Evolutionary conservation across 2,329 filamentous ascomycete genomes (phyloP), one percentile per base, ranked within the genome.

Genomic region (Periglandula ipomoeae): DNA sequence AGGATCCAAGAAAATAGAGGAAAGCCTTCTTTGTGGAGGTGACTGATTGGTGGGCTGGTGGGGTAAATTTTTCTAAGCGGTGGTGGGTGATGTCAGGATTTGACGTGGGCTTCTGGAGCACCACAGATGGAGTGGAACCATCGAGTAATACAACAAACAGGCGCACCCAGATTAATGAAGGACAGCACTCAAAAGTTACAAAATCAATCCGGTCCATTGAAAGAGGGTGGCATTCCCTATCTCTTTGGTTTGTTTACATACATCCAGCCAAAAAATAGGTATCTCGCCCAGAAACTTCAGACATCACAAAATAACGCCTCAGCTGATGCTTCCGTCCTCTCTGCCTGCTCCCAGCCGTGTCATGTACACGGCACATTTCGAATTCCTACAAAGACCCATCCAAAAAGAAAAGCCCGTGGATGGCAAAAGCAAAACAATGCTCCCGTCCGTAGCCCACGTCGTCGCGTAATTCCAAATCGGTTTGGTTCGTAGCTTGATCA

Each of bases 21-120:
- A 32, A 15, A 46, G 19, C 26, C 15, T 24, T 44, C 17, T 30
- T 48, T 44, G 45, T 40, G 45, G 34, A 30, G 44, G 46, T 50
- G 44, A 30, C 19, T 26, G 30, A 32, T 51, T 51, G 57, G 60
- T 55, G 53, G 51, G 44, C 39, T 53, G 64, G 66, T 67, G 66
- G 68, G 66, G 65, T 67, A 66, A 65, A 64, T 65, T 66, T 67
- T 64, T 65, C 53, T 50, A 48, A 42, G 48, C 13, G 39, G 24
- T 22, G 27, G 27, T 44, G 42, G 37, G 19, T 39, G 35, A 32
- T 32, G 35, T 19, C 19, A 20, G 17, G 8, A 11, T 11, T 38
- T 22, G 35, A 38, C 35, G 19, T 15, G 35, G 11, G n/a, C n/a
- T n/a, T n/a, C n/a, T n/a, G n/a, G 26, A 27, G 26, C 26, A 27